phyloP scores from a whole-genome alignment of 257 asterid species.

The Solanum bulbocastanum region DNA sequence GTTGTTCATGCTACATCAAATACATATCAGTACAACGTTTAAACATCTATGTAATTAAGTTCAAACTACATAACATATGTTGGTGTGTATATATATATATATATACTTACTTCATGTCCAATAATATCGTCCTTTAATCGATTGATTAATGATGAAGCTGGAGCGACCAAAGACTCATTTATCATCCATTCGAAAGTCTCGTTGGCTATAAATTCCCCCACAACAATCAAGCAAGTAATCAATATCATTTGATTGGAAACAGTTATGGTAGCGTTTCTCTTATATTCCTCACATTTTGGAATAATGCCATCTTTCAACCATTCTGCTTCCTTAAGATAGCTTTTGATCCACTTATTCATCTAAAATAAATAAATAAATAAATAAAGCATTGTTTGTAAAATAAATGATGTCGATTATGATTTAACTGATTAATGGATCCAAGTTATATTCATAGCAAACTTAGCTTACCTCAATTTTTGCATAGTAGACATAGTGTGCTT shows the following conservation, averaged over 20 bases:
- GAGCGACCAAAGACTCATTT: neutral
- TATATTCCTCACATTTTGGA: neutral
- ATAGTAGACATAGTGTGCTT: neutral
- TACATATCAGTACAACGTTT: neutral
- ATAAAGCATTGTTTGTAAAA: neutral
- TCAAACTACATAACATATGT: neutral
- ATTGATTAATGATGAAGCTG: neutral
- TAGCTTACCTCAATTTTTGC: neutral
- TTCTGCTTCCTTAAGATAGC: neutral
- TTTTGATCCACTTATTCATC: neutral
- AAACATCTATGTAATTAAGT: too few species aligned
- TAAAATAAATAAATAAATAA: too few species aligned
- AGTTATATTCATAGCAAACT: neutral
- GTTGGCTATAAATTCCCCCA: neutral
- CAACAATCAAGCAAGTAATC: neutral
- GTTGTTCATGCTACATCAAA: neutral
- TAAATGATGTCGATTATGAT: neutral
- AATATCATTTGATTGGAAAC: neutral
- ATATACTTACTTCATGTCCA: neutral
- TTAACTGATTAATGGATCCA: too few species aligned
- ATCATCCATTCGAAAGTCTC: neutral
- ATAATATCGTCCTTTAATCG: neutral
- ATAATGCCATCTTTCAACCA: neutral
- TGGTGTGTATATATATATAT: fast-evolving
- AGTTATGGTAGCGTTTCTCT: neutral